Conservation (phyloP, 2,329 filamentous ascomycete genomes). For the Ophiocordyceps camponoti-saundersi region DNA sequence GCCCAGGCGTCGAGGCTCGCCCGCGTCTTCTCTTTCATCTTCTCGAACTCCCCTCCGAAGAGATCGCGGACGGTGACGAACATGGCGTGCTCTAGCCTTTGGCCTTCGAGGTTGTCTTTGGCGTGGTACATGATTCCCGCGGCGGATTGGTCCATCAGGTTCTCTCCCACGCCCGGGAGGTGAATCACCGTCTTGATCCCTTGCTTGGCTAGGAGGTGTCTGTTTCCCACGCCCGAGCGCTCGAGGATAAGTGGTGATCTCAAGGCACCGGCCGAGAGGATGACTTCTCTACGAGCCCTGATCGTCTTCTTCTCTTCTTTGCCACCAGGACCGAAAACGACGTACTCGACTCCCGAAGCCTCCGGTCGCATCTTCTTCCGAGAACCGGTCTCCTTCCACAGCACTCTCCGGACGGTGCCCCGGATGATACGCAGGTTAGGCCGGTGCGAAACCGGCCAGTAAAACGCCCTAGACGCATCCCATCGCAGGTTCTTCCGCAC, state of each 20-base stretch:
- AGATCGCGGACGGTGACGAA: slow-evolving; percentile 17
- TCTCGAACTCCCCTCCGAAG: slow-evolving; percentile 11
- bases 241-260: slow-evolving; percentile 34
- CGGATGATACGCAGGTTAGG: slow-evolving; percentile 21
- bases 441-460: slow-evolving; percentile 16
- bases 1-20: slow-evolving; percentile 14
- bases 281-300: slow-evolving; percentile 25
- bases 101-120: slow-evolving; percentile 2
- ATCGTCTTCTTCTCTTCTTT: slow-evolving; percentile 9
- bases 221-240: slow-evolving; percentile 32
- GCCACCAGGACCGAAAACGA: slow-evolving; percentile 14
- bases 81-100: slow-evolving; percentile 9
- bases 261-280: slow-evolving; percentile 30
- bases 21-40: slow-evolving; percentile 9
- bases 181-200: slow-evolving; percentile 25
- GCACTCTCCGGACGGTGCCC: slow-evolving; percentile 16
- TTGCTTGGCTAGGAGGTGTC: slow-evolving; percentile 19
- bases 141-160: slow-evolving; percentile 32
- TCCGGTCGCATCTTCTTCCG: slow-evolving; percentile 3
- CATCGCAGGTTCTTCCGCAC: slow-evolving; percentile 16
- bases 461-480: slow-evolving; percentile 24
- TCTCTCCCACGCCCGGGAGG: slow-evolving; percentile 33
- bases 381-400: slow-evolving; percentile 7
- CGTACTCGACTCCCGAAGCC: slow-evolving; percentile 19
- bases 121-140: slow-evolving; percentile 9